Evolutionary conservation across 1,139 yeast genomes (phyloP).

Genomic region (Geotrichum phurueaensis): DNA sequence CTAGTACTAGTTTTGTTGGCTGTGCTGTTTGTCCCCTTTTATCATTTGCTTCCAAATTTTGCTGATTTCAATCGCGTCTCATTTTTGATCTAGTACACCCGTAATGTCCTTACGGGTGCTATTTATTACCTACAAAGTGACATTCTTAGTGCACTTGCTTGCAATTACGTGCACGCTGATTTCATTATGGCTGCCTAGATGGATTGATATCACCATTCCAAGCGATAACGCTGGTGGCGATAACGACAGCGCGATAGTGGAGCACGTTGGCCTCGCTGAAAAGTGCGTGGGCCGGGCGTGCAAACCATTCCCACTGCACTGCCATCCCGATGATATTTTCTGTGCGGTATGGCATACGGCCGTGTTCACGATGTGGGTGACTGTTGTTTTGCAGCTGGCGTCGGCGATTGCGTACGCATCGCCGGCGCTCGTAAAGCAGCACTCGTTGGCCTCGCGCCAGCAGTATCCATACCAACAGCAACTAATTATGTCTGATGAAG

Average conservation of each 20-base stretch:
- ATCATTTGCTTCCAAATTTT: background rate
- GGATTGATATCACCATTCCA: conserved; percentile 2
- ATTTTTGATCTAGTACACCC: background rate
- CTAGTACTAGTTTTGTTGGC: background rate
- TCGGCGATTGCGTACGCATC: conserved; percentile 19
- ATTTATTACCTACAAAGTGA: conserved; percentile 7
- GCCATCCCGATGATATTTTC: conserved; percentile 15
- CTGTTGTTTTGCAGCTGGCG: conserved; percentile 24
- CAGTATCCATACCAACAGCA: background rate
- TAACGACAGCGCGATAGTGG: background rate
- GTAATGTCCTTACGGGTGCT: conserved; percentile 12
- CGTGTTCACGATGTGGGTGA: conserved; percentile 25
- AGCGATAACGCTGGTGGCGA: background rate
- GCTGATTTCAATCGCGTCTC: background rate
- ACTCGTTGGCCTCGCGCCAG: background rate
- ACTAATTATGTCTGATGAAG: background rate
- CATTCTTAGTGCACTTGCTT: conserved; percentile 9
- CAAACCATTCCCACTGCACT: conserved; percentile 5
- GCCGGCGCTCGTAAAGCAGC: background rate
- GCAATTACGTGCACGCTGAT: conserved; percentile 4
- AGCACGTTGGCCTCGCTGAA: conserved; percentile 9
- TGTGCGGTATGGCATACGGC: conserved; percentile 25
- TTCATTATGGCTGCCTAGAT: conserved; percentile 9
- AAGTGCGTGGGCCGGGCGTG: background rate
- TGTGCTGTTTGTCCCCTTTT: background rate